Base-by-base conservation (phyloP, 2,329 filamentous ascomycete species). In the Sarocladiaceae sp. region DNA sequence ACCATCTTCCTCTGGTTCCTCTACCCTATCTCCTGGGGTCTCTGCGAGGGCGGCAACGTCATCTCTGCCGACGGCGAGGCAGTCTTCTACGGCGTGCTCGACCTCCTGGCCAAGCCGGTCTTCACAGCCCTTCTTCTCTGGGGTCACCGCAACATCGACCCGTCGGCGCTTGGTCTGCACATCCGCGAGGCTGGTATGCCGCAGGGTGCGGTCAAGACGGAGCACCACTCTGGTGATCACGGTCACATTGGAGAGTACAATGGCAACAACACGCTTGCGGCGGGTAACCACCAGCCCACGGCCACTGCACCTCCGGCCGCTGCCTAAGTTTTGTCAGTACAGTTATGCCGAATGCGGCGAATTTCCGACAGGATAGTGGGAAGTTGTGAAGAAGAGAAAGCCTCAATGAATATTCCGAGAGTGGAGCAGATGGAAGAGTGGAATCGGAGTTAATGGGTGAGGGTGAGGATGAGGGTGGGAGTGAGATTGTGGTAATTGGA, bases 31-130 rank as follows among this genome's bases (percentile, higher is more conserved):
- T 73, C 72, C 13, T 78, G 65, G 53, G 74, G 70, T 24, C 53
- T 78, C 7, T 64, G 60, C 3, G 75, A 79, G 51, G 75, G 73
- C 29, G 71, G 71, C 23, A 76, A 77, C 56, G 49, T 55, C 42
- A 70, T 78, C 42, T 62, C 80, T 2, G 75, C 79, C 0, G 82
- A 86, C 55, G 77, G 75, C 0, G 82, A 86, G 55, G 78, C 79
- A 10, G 63, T 83, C 47, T 84, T 85, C 57, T 87, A 86, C 55
- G 80, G 81, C 33, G 63, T 85, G 3, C 68, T 87, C 1, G 82
- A 86, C 48, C 60, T 85, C 4, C 48, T 83, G 3, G 73, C 81
- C 6, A 85, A 85, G 64, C 78, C 79, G 0, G 66, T 75, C 7
- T 85, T 85, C 50, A 77, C 78, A 13, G 65, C 68, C 11, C 55